Conservation (phyloP, 2,329 filamentous ascomycete genomes). For the Pseudogymnoascus sp. region DNA sequence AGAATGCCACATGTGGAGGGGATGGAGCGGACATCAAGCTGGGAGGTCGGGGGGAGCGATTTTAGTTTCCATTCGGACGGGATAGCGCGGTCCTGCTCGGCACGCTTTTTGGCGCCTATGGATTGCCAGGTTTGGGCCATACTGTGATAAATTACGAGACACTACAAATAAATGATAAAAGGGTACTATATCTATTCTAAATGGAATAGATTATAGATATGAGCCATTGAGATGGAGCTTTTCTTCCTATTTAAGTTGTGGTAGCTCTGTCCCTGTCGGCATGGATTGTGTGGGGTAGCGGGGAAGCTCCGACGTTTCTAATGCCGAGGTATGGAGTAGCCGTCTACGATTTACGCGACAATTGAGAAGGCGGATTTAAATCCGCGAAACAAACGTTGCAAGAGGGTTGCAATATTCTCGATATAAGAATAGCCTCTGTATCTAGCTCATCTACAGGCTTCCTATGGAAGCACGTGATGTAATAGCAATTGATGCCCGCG, state of each 20-base stretch:
- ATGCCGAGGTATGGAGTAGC: background rate
- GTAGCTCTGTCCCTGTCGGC: background rate
- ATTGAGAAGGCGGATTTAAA: background rate
- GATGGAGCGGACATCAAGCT: conserved; percentile 21
- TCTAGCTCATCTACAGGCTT: background rate
- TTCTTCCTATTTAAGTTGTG: background rate
- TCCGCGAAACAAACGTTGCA: background rate
- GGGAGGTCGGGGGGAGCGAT: conserved; percentile 16
- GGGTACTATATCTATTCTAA: background rate
- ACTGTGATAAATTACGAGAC: background rate
- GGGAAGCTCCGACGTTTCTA: background rate
- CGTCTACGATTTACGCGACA: background rate
- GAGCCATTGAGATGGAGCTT: background rate
- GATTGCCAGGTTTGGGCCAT: conserved; percentile 16
- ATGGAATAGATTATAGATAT: background rate
- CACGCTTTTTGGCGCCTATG: conserved; percentile 20
- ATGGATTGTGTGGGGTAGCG: background rate
- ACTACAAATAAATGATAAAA: background rate
- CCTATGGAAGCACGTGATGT: background rate
- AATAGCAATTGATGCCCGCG: background rate
- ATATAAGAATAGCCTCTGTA: background rate
- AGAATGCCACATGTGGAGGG: conserved; percentile 23
- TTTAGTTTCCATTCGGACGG: conserved; percentile 24
- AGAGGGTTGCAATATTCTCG: background rate
- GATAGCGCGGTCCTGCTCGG: conserved; percentile 22